A percentile compares a stretch with the other conserved stretches of the same genome.
phyloP scores from a whole-genome alignment of 352 stramenopile species.

The Phytophthora pisi region DNA sequence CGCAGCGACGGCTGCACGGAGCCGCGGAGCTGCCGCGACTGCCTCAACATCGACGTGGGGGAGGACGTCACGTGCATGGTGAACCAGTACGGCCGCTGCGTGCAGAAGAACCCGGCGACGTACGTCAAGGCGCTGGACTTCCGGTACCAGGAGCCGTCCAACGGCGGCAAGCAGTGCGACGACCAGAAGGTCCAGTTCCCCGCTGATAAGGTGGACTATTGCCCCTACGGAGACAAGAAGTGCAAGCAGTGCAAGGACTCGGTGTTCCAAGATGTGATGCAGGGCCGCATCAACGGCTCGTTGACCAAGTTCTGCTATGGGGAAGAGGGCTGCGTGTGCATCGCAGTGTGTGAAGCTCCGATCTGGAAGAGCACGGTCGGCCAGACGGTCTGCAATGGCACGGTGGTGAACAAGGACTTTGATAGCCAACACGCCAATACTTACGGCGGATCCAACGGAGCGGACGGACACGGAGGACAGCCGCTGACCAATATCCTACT shows the following conservation, averaged over 20 bases:
- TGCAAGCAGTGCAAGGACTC: slow-evolving; percentile 36
- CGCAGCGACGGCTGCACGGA: slow-evolving; percentile 44
- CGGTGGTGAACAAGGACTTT: slow-evolving; percentile 24
- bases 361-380: slow-evolving; percentile 40
- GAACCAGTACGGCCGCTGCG: slow-evolving; percentile 47
- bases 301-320: slow-evolving; percentile 49
- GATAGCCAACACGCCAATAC: slow-evolving; percentile 34
- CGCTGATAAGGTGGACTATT: slow-evolving; percentile 44
- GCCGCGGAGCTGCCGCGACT: slow-evolving; percentile 63
- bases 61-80: slow-evolving; percentile 44
- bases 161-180: slow-evolving; percentile 28
- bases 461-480: slow-evolving; percentile 6
- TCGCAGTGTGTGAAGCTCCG: slow-evolving; percentile 48
- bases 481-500: slow-evolving; percentile 26
- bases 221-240: slow-evolving; percentile 31
- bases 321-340: slow-evolving; percentile 39
- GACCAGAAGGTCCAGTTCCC: slow-evolving; percentile 54
- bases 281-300: slow-evolving; percentile 40
- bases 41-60: slow-evolving; percentile 54
- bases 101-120: slow-evolving; percentile 32
- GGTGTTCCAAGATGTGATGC: slow-evolving; percentile 37
- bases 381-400: slow-evolving; percentile 38
- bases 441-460: slow-evolving; percentile 19
- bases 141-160: slow-evolving; percentile 27
- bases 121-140: slow-evolving; percentile 34